These are phyloP conservation scores for Eutrema japonicum DNA, from an alignment of 345 rosid genomes.

Conservation along the genomic window DNA sequence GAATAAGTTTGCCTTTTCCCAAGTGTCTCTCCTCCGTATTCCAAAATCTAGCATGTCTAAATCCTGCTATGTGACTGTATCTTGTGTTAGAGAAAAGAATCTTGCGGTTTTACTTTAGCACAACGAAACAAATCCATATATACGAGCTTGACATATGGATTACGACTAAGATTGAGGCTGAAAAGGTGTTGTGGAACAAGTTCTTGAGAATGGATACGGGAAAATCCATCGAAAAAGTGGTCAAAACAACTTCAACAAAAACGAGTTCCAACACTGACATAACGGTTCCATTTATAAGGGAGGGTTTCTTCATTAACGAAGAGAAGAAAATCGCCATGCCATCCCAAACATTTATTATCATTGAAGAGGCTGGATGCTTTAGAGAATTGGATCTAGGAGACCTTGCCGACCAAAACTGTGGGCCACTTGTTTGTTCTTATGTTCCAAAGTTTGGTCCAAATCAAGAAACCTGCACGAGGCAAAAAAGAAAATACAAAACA, in stretches of 20 bases:
- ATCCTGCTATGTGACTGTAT: neutral
- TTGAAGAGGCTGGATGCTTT: neutral
- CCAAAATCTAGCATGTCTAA: no score
- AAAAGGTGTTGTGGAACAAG: conserved; percentile 9
- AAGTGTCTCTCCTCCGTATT: no score
- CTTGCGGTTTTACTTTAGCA: conserved; percentile 1
- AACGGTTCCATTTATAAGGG: neutral
- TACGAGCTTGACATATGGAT: conserved; percentile 6
- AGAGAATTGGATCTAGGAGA: neutral
- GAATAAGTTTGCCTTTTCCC: no score
- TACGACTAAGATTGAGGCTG: neutral
- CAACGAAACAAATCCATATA: no score
- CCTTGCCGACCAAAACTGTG: no score
- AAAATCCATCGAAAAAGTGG: no score
- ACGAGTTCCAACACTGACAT: no score
- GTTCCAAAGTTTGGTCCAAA: neutral
- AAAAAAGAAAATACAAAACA: neutral
- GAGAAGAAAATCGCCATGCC: neutral
- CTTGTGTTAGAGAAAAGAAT: conserved; percentile 5
- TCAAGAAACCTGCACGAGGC: neutral
- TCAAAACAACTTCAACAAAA: no score
- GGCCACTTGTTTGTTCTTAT: neutral
- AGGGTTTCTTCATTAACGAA: neutral
- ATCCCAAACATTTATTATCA: neutral
- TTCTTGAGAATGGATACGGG: neutral